A percentile compares a stretch with the other conserved stretches of the same genome.
Conservation (phyloP, 257 asterid species). For the Capsicum rhomboideum region DNA sequence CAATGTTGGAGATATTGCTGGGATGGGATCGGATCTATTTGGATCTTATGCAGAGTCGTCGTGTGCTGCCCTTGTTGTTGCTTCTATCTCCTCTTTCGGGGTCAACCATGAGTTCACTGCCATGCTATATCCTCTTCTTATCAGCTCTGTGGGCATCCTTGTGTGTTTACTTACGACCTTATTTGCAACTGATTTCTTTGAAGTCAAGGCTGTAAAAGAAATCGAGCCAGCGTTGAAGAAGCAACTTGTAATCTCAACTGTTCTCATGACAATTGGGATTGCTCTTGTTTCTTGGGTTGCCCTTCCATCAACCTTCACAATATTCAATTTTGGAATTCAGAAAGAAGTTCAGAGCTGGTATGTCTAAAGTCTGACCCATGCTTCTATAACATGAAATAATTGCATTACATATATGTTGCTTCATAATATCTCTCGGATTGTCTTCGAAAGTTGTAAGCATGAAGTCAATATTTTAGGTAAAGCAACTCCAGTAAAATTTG, state of each 20-base stretch:
- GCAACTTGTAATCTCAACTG: constrained; percentile 71
- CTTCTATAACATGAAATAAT: neutral
- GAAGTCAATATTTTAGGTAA: neutral
- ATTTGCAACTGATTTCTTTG: constrained; percentile 80
- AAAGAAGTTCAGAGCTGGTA: constrained; percentile 70
- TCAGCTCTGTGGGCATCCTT: constrained; percentile 62
- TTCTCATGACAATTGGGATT: constrained; percentile 55
- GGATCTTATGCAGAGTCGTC: constrained; percentile 84
- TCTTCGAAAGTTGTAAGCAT: neutral
- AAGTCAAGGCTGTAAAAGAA: constrained; percentile 56
- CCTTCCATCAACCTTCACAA: constrained; percentile 65
- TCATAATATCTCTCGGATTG: neutral
- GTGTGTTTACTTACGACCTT: constrained; percentile 66
- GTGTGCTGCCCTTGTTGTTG: constrained; percentile 79
- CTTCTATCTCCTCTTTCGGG: constrained; percentile 78
- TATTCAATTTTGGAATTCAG: constrained; percentile 66
- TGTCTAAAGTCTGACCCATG: neutral
- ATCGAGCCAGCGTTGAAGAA: constrained; percentile 74
- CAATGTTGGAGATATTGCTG: constrained; percentile 87
- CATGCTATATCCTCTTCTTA: constrained; percentile 60
- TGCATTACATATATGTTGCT: neutral
- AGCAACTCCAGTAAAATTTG: neutral
- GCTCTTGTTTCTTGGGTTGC: constrained; percentile 53
- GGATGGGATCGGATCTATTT: constrained; percentile 81
- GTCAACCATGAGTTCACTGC: constrained; percentile 70